A percentile compares a stretch with the other conserved stretches of the same genome.
Evolutionary conservation across 495 filamentous ascomycete genomes (phyloP).

Genomic region (Penicillium coffeae): DNA sequence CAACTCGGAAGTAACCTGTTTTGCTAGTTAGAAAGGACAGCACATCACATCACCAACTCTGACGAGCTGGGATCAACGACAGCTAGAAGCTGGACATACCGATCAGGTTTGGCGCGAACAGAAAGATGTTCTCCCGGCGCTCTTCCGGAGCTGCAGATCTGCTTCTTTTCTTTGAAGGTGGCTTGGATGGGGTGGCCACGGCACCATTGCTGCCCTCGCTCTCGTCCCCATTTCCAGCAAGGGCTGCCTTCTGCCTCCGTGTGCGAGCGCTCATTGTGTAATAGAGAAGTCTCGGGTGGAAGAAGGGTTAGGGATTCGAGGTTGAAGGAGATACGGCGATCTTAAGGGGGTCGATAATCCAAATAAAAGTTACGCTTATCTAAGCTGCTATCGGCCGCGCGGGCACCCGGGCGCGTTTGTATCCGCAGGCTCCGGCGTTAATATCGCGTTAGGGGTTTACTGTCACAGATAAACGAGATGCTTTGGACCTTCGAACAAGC

Average conservation of each 20-base stretch:
- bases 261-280: slow-evolving; percentile 41
- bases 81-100: slow-evolving; percentile 49
- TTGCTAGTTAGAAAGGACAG: background rate
- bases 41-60: too few relatives aligned
- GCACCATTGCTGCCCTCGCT: slow-evolving; percentile 35
- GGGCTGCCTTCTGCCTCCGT: slow-evolving; percentile 41
- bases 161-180: slow-evolving; percentile 23
- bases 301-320: slow-evolving; percentile 1
- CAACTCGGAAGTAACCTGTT: slow-evolving; percentile 82
- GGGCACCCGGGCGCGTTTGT: background rate
- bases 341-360: slow-evolving; percentile 8
- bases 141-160: slow-evolving; percentile 27
- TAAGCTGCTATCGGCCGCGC: slow-evolving; percentile 1
- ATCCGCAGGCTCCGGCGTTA: background rate
- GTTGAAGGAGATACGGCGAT: background rate
- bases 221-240: slow-evolving; percentile 32
- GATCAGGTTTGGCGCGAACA: slow-evolving; percentile 94
- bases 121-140: slow-evolving; percentile 79
- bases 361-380: slow-evolving; percentile 7
- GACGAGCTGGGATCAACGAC: too few relatives aligned
- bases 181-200: slow-evolving; percentile 23
- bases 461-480: too few relatives aligned
- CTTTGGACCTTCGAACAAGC: too few relatives aligned
- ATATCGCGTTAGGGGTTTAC: too few relatives aligned
- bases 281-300: background rate